Base-by-base conservation (phyloP, 1,284 basidiomycete genomes). In the Kwoniella shivajii region DNA sequence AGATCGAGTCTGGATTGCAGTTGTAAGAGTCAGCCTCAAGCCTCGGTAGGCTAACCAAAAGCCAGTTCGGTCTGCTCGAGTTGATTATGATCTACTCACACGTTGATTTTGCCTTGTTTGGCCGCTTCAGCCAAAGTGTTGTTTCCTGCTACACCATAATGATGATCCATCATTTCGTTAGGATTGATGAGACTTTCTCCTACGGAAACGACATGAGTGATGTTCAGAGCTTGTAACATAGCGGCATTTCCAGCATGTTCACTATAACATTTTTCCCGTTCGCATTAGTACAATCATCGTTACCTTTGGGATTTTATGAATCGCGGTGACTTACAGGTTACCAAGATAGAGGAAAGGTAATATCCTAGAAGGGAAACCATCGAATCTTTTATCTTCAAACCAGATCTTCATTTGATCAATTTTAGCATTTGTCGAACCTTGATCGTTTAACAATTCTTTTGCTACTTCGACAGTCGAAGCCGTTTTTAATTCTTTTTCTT, bases 201-300 rank as follows among this genome's bases (percentile, higher is more conserved):
- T 4, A 98, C 92, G 4, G 91, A 94, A 31, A 99, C 94, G 62
- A 99, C 93, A 71, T 98, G 94, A 1, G 92, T 95, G 69, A 99
- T 96, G 41, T 92, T 92, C n/a, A 99, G 84, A 2, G 91, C 88
- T 66, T 92, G 88, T 4, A 98, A 85, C 92, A 99, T 96, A 68
- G 90, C 88, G 41, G 88, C 92, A 73, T 99, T 99, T 43, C 88
- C 84, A 0, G 95, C 95, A 66, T 98, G 95, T 69, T 91, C 90
- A 69, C 89, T 90, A 6, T n/a, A 41, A n/a, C n/a, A n/a, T n/a
- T n/a, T n/a, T n/a, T n/a, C n/a, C n/a, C n/a, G n/a, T n/a, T n/a
- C n/a, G n/a, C n/a, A n/a, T n/a, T n/a, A n/a, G n/a, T n/a, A n/a
- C n/a, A n/a, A n/a, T n/a, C n/a, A n/a, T n/a, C n/a, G n/a, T n/a